phyloP scores from a whole-genome alignment of 2,329 filamentous ascomycete genomes.

The Nemania bipapillata region DNA sequence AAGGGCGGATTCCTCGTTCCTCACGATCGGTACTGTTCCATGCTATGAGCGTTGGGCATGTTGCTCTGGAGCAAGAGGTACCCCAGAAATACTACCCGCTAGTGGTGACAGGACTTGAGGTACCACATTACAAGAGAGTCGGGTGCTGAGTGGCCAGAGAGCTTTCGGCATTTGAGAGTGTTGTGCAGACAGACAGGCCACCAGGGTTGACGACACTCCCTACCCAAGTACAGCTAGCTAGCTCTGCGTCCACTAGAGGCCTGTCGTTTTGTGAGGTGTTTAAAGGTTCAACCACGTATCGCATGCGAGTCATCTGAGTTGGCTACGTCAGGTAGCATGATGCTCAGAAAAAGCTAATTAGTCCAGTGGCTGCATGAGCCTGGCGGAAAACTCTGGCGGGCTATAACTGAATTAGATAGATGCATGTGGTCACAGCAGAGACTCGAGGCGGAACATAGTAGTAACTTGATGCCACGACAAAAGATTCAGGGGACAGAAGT shows the following conservation, averaged over 20 bases:
- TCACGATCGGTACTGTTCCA: conserved; percentile 26
- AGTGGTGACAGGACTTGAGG: conserved; percentile 42
- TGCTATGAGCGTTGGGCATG: conserved; percentile 5
- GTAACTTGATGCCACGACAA: conserved; percentile 25
- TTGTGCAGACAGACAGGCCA: conserved; percentile 15
- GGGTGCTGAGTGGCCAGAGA: conserved; percentile 38
- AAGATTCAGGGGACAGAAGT: conserved; percentile 32
- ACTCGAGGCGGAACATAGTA: conserved; percentile 33
- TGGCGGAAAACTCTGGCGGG: conserved; percentile 7
- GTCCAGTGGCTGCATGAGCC: conserved; percentile 23
- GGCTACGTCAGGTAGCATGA: conserved; percentile 33
- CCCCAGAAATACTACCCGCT: conserved; percentile 29
- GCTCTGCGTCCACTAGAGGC: conserved; percentile 16
- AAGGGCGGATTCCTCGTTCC: conserved; percentile 21
- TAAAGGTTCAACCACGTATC: conserved; percentile 35
- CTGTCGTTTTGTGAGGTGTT: conserved; percentile 19
- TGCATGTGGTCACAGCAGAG: conserved; percentile 36
- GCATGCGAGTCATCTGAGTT: conserved; percentile 33
- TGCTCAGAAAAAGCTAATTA: conserved; percentile 22
- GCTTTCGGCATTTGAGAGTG: conserved; percentile 42
- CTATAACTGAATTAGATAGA: conserved; percentile 28
- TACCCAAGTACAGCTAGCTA: conserved; percentile 18
- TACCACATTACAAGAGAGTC: conserved; percentile 48
- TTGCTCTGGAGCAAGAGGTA: conserved; percentile 9
- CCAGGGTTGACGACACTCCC: conserved; percentile 12